Evolutionary conservation across 2,329 filamentous ascomycete genomes (phyloP), one percentile per base, ranked within the genome.

Genomic region (Talaromyces sp.): DNA sequence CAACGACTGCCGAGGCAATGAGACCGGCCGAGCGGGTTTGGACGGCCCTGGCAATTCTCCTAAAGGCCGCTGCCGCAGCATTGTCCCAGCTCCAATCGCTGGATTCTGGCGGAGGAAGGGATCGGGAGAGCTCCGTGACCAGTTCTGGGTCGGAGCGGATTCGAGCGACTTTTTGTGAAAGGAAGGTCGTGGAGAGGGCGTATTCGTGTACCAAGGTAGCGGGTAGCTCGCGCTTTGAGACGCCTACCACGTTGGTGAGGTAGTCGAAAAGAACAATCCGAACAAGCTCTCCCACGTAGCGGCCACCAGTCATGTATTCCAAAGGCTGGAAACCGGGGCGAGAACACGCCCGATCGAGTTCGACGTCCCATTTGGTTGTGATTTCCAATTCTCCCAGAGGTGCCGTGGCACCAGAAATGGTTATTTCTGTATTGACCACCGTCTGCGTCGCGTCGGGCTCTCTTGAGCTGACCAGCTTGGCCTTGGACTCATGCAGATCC

Each of bases 401-500:
- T 7, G 82, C 79, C n/a, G 86, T 86, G 2, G 90, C 86, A 7
- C 90, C 90, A 28, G 87, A 88, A 67, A 95, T 92, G 57, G 88
- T 90, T 88, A 89, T 93, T 75, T 95, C 91, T 0, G 91, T 93
- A 70, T 93, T 93, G 65, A 93, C 86, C 4, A 91, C 85, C 15
- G 92, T 87, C 66, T 85, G 87, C n/a, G 84, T 78, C 7, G 88
- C 81, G 13, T 80, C 76, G 1, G 79, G 72, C 61, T 76, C 73
- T 64, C 75, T 76, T 15, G 76, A 81, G 17, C 80, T 80, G 39
- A 85, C 75, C 7, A 80, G 64, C 68, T 75, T 57, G 77, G 85
- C 67, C 71, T 93, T 93, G 60, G 80, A 82, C 9, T 82, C 78
- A 64, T 89, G 85, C 19, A 95, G 78, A 61, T 81, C 82, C 54